Evolutionary conservation across 495 filamentous ascomycete genomes (phyloP).

Genomic region (Talaromyces stipitatus): DNA sequence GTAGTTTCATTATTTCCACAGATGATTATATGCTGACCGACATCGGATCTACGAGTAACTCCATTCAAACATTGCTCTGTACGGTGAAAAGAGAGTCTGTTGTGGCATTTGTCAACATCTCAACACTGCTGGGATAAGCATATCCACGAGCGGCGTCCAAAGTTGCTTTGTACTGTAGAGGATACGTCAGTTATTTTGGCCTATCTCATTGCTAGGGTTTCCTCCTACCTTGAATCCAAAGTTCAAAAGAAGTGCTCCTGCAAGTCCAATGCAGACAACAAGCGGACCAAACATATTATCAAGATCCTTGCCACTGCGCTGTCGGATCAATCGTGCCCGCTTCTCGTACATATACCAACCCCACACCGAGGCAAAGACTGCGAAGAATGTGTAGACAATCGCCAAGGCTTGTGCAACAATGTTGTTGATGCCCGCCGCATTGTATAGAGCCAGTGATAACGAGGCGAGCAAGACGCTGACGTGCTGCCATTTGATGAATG

Average conservation of each 20-base stretch:
- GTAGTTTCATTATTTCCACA: neutral
- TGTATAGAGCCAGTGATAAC: slow-evolving; percentile 77
- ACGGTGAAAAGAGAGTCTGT: neutral
- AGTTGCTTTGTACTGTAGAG: slow-evolving; percentile 1
- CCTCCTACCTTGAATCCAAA: slow-evolving; percentile 66
- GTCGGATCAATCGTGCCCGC: slow-evolving; percentile 68
- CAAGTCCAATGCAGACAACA: slow-evolving; percentile 71
- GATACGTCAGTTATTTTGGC: neutral
- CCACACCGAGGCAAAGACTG: slow-evolving; percentile 77
- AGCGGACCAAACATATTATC: slow-evolving; percentile 81
- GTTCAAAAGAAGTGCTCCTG: slow-evolving; percentile 74
- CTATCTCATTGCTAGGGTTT: neutral
- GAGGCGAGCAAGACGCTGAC: slow-evolving; percentile 78
- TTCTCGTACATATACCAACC: slow-evolving; percentile 75
- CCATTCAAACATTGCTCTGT: neutral
- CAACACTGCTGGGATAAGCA: neutral
- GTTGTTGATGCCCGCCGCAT: slow-evolving; percentile 69
- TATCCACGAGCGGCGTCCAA: neutral
- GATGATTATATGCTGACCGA: neutral
- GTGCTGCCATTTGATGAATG: slow-evolving; percentile 97
- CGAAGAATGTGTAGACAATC: slow-evolving; percentile 72
- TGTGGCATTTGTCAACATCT: neutral
- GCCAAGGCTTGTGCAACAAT: slow-evolving; percentile 65
- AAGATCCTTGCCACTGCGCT: slow-evolving; percentile 84
- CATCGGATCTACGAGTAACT: neutral